These are phyloP conservation scores for Ogataea degrootiae DNA, from an alignment of 805 yeast species.

Conservation along the genomic window DNA sequence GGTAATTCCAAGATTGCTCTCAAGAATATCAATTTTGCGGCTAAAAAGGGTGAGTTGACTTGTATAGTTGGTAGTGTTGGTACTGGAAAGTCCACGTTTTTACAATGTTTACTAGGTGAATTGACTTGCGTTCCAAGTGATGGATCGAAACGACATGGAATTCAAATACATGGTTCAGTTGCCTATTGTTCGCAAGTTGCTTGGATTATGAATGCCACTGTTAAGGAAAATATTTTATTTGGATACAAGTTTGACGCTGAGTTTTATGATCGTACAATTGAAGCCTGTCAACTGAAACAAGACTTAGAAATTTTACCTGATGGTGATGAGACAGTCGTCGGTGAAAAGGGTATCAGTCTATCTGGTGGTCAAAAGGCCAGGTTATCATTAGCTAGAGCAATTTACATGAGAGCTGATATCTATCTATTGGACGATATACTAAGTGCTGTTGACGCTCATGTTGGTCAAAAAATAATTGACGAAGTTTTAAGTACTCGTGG, in stretches of 20 bases:
- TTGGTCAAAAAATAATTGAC: constrained; percentile 77
- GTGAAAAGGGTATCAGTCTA: constrained; percentile 94
- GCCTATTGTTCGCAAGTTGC: constrained; percentile 74
- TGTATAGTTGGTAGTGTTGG: constrained; percentile 69
- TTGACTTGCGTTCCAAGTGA: constrained; percentile 35
- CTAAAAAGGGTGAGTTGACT: constrained; percentile 47
- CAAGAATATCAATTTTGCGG: constrained; percentile 42
- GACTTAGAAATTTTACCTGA: constrained; percentile 80
- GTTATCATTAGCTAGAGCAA: constrained; percentile 90
- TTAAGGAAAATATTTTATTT: constrained; percentile 84
- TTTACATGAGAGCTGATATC: constrained; percentile 89
- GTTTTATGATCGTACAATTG: constrained; percentile 74
- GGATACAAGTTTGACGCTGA: constrained; percentile 80
- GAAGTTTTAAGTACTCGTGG: constrained; percentile 45
- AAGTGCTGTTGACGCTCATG: constrained; percentile 97
- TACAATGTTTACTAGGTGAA: constrained; percentile 52
- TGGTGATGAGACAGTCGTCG: constrained; percentile 90
- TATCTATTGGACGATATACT: constrained; percentile 88
- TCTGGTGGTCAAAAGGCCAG: constrained; percentile 99
- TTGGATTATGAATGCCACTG: constrained; percentile 96
- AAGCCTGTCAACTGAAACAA: constrained; percentile 80
- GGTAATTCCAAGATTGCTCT: constrained; percentile 39
- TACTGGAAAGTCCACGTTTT: constrained; percentile 58
- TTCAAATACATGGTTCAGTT: constrained; percentile 36
- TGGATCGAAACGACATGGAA: constrained; percentile 20